These are phyloP conservation scores for Galerina sulciceps DNA, from an alignment of 768 basidiomycete species.

Conservation along the genomic window DNA sequence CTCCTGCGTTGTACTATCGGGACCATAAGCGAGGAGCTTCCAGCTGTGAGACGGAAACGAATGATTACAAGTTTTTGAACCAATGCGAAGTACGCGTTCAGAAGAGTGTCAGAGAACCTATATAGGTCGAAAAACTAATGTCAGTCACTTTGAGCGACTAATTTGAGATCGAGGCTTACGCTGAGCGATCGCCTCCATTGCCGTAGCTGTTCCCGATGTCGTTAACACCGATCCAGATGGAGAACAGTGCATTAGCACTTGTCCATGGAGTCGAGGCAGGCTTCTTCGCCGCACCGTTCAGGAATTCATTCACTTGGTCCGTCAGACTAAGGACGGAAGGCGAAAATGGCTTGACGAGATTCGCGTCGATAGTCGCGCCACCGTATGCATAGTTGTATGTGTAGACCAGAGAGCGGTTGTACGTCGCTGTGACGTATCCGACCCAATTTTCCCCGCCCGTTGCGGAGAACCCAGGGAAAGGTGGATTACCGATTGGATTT, in stretches of 20 bases:
- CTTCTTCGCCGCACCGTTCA: conserved; percentile 47
- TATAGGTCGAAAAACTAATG: not conserved
- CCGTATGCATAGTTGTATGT: conserved; percentile 73
- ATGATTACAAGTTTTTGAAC: conserved; percentile 32
- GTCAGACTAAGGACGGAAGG: conserved; percentile 57
- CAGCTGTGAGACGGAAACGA: not conserved
- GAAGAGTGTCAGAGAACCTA: conserved; percentile 30
- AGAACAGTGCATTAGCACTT: conserved; percentile 60
- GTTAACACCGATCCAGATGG: conserved; percentile 76
- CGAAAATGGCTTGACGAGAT: conserved; percentile 55
- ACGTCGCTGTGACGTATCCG: conserved; percentile 52
- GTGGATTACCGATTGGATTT: conserved; percentile 58
- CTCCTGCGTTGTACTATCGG: conserved; percentile 49
- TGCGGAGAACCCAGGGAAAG: conserved; percentile 56
- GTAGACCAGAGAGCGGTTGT: conserved; percentile 57
- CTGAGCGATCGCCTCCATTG: conserved; percentile 46
- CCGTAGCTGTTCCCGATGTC: conserved; percentile 65
- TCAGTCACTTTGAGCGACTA: not conserved
- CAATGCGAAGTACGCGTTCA: conserved; percentile 22
- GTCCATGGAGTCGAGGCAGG: conserved; percentile 61
- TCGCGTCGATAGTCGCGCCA: conserved; percentile 66
- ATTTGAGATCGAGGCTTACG: conserved; percentile 37
- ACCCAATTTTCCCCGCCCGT: conserved; percentile 68
- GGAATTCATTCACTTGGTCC: conserved; percentile 67
- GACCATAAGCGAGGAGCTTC: not conserved